A percentile compares a stretch with the other conserved stretches of the same genome.
These are phyloP conservation scores for Toxoplasma gondii DNA, from an alignment of 169 alveolate species.

Conservation along the genomic window DNA sequence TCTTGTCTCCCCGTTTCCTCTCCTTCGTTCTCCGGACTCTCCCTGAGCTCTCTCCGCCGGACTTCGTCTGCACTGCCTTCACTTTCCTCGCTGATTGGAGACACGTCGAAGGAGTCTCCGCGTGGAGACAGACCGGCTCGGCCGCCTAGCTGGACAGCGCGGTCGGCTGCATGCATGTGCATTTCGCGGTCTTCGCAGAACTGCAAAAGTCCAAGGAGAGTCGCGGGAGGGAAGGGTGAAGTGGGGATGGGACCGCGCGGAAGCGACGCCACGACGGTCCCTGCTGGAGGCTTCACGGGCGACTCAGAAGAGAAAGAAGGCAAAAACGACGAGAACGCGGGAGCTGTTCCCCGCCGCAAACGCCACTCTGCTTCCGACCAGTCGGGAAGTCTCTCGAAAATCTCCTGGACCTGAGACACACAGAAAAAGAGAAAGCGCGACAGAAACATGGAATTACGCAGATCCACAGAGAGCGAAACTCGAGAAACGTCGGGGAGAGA, in stretches of 20 bases:
- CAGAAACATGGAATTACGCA: constrained; percentile 21
- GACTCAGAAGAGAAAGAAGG: constrained; percentile 31
- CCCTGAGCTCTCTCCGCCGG: not conserved
- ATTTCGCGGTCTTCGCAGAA: not conserved
- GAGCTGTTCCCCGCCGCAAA: constrained; percentile 23
- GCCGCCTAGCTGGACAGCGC: not conserved
- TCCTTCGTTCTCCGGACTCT: no score
- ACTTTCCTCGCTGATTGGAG: no score
- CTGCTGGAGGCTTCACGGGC: not conserved
- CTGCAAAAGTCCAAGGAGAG: not conserved
- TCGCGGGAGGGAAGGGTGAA: not conserved
- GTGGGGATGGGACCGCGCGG: not conserved
- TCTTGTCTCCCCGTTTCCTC: no score
- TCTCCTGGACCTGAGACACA: constrained; percentile 13
- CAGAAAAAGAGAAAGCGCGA: not conserved
- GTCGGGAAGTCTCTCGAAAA: constrained; percentile 39
- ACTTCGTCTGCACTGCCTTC: no score
- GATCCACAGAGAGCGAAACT: no score
- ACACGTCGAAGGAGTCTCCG: no score
- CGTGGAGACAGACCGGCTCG: no score
- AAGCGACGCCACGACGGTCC: not conserved
- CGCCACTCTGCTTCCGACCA: constrained; percentile 56
- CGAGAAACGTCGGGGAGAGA: not conserved
- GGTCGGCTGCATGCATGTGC: not conserved
- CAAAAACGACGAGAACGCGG: not conserved